Base-by-base conservation (phyloP, 2,329 filamentous ascomycete species). In the Phyllosticta citribraziliensis region DNA sequence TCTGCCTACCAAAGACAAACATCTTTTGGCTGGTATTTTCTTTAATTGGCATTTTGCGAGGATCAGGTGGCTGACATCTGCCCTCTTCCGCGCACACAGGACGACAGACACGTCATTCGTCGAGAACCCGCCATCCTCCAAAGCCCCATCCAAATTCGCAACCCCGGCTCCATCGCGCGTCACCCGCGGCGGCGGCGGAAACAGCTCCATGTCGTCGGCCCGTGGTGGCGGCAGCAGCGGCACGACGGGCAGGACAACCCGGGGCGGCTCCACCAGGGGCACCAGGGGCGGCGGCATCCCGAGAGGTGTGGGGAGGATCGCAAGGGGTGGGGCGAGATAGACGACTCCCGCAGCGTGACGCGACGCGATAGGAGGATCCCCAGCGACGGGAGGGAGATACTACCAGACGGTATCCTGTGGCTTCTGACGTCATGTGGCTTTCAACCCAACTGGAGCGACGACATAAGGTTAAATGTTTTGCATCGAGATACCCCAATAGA, bases 91-190 rank as follows among this genome's bases (percentile, higher is more conserved):
- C 22, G 22, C 22, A 22, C 17, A 33, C 4, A 93, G 89, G 81
- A 96, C 92, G 24, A 96, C 90, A 11, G 91, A 96, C 70, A 95
- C 88, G 5, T 90, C 89, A 1, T 97, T 96, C 70, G 85, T 96
- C 61, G 91, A 96, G 35, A 89, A 96, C 68, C 92, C 91, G 8
- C 81, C 82, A 4, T 82, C 80, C 47, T 78, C 76, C 30, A 83
- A 81, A 67, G 70, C 74, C 1, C 71, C 73, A 4, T 73, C 70
- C 62, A 79, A 73, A 62, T 77, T 74, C 63, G 69, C 72, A 22
- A 73, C 70, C 14, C 72, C 74, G 14, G 72, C 59, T 24, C 54
- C 47, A 8, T 57, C 59, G 27, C 40, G 58, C 14, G 35, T 50
- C 10, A 11, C 54, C 11, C 55, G 59, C 51, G 59, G 59, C n/a